These are phyloP conservation scores for Fusarium secorum DNA, from an alignment of 2,329 filamentous ascomycete species.

Conservation along the genomic window DNA sequence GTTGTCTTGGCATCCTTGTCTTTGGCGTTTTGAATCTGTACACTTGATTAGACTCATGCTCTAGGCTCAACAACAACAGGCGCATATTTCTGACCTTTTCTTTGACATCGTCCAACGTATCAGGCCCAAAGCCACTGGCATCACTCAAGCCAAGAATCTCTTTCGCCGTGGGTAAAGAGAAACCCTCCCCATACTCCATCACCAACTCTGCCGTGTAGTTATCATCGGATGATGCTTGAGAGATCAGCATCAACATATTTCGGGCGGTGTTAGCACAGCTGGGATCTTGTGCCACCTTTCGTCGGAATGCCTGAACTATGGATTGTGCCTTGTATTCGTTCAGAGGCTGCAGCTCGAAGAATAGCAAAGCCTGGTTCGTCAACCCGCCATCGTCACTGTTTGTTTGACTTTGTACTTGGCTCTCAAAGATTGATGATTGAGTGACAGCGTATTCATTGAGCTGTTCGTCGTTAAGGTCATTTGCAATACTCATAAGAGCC, in stretches of 20 bases:
- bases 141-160: conserved; percentile 43
- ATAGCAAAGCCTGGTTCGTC: conserved; percentile 46
- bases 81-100: conserved; percentile 39
- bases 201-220: conserved; percentile 46
- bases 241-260: conserved; percentile 48
- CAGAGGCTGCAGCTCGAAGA: conserved; percentile 47
- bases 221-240: conserved; percentile 46
- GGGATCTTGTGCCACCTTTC: conserved; percentile 46
- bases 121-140: conserved; percentile 37
- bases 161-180: conserved; percentile 48
- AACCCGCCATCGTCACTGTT: conserved; percentile 45
- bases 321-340: conserved; percentile 48
- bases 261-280: conserved; percentile 44
- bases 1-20: conserved; percentile 43
- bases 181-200: conserved; percentile 47
- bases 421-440: conserved; percentile 52
- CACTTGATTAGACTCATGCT: conserved; percentile 16
- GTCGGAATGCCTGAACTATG: conserved; percentile 48
- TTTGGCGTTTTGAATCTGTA: conserved; percentile 40
- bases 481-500: conserved; percentile 46
- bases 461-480: conserved; percentile 46
- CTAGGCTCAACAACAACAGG: not conserved
- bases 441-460: conserved; percentile 50
- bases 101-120: conserved; percentile 39
- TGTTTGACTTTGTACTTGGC: conserved; percentile 41